Evolutionary conservation across 257 asterid species (phyloP), one percentile per base, ranked within the genome.

Genomic region (Fraxinus cuspidata): DNA sequence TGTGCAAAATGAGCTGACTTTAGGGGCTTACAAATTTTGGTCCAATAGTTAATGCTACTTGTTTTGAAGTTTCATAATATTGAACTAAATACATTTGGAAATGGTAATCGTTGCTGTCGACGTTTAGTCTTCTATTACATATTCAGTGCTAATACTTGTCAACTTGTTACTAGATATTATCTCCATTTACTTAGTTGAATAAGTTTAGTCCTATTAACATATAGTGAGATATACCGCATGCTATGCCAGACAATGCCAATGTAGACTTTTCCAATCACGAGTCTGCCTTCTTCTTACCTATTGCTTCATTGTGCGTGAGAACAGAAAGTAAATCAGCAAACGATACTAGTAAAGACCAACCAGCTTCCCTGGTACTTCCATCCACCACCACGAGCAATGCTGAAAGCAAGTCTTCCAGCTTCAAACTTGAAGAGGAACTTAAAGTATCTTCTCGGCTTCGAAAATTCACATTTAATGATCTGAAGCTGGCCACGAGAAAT

Each of bases 401-500:
- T 1, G 92, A 86, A 73, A 87, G 92, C 86, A 85, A 56, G 75
- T 84, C 92, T 53, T 91, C 96, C 18, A 83, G 88, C 82, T 75
- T 89, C 72, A 91, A 86, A 79, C 88, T 88, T 28, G 91, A 85
- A 75, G 94, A 86, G 64, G 96, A 88, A 82, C 86, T 90, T n/a
- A 90, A 90, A 84, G 91, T 87, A 71, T 86, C 92, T 76, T 89
- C 89, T 23, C 82, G 87, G 42, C 92, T 91, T 25, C 85, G 91
- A 21, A 91, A 91, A 72, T 91, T 89, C 60, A 78, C 89, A 4
- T 91, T 88, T 70, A 88, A 81, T 7, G 96, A 91, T 85, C 91
- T 89, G 44, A 91, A 89, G 77, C 60, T 83, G 87, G 92, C 94
- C 2, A 89, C 96, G 13, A 84, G 92, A 73, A 91, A 91, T 81